These are phyloP conservation scores for Thielaviopsis punctulata DNA, from an alignment of 2,329 filamentous ascomycete genomes.

Conservation along the genomic window DNA sequence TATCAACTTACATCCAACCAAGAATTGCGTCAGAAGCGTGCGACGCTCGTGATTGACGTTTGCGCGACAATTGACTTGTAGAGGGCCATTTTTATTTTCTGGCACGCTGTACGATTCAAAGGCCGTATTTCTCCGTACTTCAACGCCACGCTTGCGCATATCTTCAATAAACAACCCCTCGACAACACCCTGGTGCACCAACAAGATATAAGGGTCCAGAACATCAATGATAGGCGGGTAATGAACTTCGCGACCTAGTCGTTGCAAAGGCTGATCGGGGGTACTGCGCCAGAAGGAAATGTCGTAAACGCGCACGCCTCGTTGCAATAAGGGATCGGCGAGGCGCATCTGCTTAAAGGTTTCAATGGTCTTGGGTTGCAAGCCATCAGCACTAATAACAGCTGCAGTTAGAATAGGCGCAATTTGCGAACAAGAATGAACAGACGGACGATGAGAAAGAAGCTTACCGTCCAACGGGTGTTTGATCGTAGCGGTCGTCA, in stretches of 20 bases:
- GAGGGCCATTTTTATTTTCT: constrained; percentile 25
- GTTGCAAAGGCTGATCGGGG: constrained; percentile 32
- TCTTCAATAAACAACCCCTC: constrained; percentile 55
- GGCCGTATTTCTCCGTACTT: constrained; percentile 44
- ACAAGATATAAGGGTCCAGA: constrained; percentile 37
- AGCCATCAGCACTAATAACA: constrained; percentile 42
- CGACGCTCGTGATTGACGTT: constrained; percentile 33
- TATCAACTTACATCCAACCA: constrained; percentile 42
- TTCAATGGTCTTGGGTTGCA: constrained; percentile 66
- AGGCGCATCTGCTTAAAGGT: constrained; percentile 56
- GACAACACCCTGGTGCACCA: constrained; percentile 59
- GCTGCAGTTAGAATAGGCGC: not conserved
- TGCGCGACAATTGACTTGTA: constrained; percentile 33
- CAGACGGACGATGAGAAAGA: not conserved
- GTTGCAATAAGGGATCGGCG: constrained; percentile 48
- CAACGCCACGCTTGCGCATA: constrained; percentile 43
- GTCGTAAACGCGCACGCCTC: constrained; percentile 55
- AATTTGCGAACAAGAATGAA: not conserved
- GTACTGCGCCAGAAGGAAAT: constrained; percentile 55
- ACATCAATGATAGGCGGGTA: constrained; percentile 47
- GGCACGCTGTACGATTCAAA: constrained; percentile 41
- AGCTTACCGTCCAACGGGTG: constrained; percentile 39
- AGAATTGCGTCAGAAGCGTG: constrained; percentile 40
- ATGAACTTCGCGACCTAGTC: constrained; percentile 48
- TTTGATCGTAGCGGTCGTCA: constrained; percentile 52